Conservation (phyloP, 805 yeast genomes). For the Metschnikowia peoriensis region DNA sequence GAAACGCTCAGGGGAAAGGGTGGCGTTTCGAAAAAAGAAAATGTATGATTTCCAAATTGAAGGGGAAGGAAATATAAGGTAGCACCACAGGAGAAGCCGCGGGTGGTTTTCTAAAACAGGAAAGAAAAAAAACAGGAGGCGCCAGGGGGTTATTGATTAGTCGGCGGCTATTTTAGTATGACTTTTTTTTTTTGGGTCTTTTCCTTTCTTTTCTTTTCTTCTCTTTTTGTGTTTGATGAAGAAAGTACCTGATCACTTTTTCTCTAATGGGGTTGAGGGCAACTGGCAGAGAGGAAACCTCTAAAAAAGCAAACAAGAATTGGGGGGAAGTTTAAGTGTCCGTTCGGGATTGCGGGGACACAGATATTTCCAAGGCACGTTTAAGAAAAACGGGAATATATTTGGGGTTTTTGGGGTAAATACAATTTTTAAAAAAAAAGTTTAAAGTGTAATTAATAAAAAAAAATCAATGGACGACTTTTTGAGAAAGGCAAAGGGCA, state of each 20-base stretch:
- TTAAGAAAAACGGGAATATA: too few species aligned
- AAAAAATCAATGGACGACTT: neutral
- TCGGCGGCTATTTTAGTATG: neutral
- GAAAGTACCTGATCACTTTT: neutral
- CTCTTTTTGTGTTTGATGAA: neutral
- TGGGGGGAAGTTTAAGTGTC: neutral
- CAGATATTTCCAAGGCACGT: neutral
- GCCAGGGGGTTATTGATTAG: neutral
- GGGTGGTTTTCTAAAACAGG: neutral
- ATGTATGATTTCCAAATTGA: too few species aligned
- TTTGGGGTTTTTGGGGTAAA: neutral
- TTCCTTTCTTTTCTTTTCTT: neutral
- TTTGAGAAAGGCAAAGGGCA: slow-evolving; percentile 1
- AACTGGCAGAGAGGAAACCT: neutral
- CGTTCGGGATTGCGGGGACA: neutral
- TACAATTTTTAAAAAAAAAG: neutral
- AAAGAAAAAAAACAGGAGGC: neutral
- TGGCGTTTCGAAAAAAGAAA: neutral
- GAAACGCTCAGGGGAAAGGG: neutral
- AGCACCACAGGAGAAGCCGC: too few species aligned
- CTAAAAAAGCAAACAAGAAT: neutral
- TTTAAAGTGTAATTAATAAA: neutral
- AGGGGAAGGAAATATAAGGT: too few species aligned
- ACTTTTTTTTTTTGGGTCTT: neutral
- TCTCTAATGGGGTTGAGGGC: neutral